Evolutionary conservation across 129 eudicot species (phyloP).

Genomic region (Ambrosia trifida): DNA sequence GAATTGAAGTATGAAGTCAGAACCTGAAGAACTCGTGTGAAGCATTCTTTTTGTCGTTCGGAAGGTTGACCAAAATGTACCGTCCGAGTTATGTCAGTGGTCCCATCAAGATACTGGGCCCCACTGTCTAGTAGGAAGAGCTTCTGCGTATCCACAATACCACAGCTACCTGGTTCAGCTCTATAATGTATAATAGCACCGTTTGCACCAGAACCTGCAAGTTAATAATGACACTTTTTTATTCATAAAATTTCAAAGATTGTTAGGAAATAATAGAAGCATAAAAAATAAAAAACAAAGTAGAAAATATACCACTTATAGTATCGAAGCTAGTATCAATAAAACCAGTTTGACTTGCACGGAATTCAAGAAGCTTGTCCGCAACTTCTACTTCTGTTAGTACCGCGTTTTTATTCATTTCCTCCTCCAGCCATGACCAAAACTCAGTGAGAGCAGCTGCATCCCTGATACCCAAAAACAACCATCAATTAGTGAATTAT

Average conservation of each 20-base stretch:
- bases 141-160: conserved; percentile 68
- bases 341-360: conserved; percentile 83
- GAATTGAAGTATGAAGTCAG: conserved; percentile 5
- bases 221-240: conserved; percentile 8
- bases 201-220: conserved; percentile 90
- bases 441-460: conserved; percentile 93
- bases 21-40: conserved; percentile 94
- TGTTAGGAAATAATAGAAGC: not conserved
- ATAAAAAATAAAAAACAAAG: conserved; percentile 4
- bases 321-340: conserved; percentile 93
- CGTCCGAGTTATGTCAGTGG: conserved; percentile 92
- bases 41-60: conserved; percentile 84
- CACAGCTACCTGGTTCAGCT: conserved; percentile 81
- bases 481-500: conserved; percentile 18
- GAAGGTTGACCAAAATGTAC: conserved; percentile 96
- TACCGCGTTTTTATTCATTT: conserved; percentile 46
- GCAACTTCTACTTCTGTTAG: conserved; percentile 90
- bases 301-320: conserved; percentile 66
- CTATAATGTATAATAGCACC: conserved; percentile 98
- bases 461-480: conserved; percentile 58
- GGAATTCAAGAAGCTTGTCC: conserved; percentile 89
- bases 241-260: conserved; percentile 3
- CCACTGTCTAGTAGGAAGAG: conserved; percentile 92
- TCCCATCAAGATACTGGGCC: conserved; percentile 95
- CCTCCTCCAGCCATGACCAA: conserved; percentile 93